Evolutionary conservation across 208 protist species (phyloP).

Genomic region (Tritrichomonas foetus): DNA sequence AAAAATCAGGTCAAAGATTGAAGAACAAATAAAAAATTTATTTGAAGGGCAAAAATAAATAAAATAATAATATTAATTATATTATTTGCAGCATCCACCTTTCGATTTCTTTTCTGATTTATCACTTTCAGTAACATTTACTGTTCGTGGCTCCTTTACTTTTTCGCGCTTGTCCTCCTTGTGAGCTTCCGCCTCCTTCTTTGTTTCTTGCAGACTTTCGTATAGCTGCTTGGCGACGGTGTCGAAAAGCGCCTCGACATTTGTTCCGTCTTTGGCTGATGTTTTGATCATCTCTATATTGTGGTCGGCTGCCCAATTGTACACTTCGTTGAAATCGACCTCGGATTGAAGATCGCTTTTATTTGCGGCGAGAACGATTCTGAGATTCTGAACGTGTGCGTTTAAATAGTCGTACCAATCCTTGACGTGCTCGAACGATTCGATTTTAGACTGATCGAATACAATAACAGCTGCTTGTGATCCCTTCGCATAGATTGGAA

Average conservation of each 20-base stretch:
- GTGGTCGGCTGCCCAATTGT: background rate
- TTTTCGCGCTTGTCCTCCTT: background rate
- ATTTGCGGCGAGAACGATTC: background rate
- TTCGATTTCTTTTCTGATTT: background rate
- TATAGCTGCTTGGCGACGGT: background rate
- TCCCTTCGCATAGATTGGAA: background rate
- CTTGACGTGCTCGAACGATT: background rate
- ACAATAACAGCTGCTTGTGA: slow-evolving; percentile 23
- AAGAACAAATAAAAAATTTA: too few relatives aligned
- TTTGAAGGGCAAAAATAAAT: too few relatives aligned
- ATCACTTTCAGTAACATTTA: background rate
- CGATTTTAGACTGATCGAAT: background rate
- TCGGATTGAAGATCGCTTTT: background rate
- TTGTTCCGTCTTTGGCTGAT: slow-evolving; percentile 16
- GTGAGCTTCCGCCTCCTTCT: too few relatives aligned
- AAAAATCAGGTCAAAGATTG: too few relatives aligned
- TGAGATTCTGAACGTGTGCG: background rate
- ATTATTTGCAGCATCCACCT: background rate
- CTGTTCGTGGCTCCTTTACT: background rate
- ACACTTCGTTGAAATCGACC: background rate
- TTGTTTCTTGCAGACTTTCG: background rate
- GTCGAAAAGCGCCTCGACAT: background rate
- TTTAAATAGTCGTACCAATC: background rate
- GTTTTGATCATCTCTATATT: background rate
- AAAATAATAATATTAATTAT: background rate